Evolutionary conservation across 352 stramenopile species (phyloP), one percentile per base, ranked within the genome.

Genomic region (Pythium angustatum): DNA sequence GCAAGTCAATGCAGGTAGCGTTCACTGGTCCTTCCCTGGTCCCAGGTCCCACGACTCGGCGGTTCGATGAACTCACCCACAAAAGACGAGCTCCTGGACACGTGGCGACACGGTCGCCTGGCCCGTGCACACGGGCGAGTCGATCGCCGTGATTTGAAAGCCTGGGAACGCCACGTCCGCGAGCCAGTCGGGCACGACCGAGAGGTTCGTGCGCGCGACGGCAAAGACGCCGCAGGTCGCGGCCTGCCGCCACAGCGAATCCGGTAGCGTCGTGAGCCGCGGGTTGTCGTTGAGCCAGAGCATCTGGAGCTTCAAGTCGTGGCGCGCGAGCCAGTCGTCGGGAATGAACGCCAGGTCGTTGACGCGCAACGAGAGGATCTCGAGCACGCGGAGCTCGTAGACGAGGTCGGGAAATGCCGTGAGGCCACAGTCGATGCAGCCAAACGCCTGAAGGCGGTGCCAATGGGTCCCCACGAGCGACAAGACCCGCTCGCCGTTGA

Each of bases 341-440:
- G 52, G 44, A 14, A 68, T 58, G 19, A 17, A 53, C 2, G n/a
- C 5, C 17, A 68, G 33, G 5, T 52, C 28, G 28, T 68, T 68
- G 12, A 27, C 19, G 14, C 11, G 17, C 3, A 68, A 21, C 7
- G 31, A 50, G 8, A 68, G 11, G 3, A 47, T 27, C 22, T 34
- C 17, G 10, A 58, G 52, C 19, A 24, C 15, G 5, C 31, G 22
- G 24, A 59, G 47, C 15, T 14, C n/a, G 6, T 50, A 19, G 19
- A 57, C 9, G 12, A 30, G 12, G 1, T 41, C 12, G 0, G 62
- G 62, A 12, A 69, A 21, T 8, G 11, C 10, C 2, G 38, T 34
- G n/a, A 69, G 41, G 3, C 36, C 36, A 19, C 62, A 69, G n/a
- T 28, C 2, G 14, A 49, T 27, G 15, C 55, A 70, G 21, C 54